Evolutionary conservation across 352 stramenopile species (phyloP).

Genomic region (Phytophthora pisi): DNA sequence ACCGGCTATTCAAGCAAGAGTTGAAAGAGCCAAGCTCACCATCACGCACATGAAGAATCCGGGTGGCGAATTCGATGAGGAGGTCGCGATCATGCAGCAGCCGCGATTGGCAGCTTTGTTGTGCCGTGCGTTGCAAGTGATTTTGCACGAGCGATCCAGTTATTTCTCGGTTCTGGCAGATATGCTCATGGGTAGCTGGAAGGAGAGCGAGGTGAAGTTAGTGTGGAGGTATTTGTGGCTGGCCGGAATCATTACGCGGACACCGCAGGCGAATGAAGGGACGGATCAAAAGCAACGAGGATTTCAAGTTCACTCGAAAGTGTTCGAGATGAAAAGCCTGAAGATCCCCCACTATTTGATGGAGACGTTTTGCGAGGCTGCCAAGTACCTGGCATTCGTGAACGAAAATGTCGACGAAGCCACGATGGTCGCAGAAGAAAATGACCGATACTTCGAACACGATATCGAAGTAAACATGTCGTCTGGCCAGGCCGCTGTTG

Average conservation of each 20-base stretch:
- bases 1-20: slow-evolving; percentile 63
- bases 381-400: slow-evolving; percentile 74
- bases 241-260: slow-evolving; percentile 72
- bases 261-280: slow-evolving; percentile 43
- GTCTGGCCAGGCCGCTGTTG: slow-evolving; percentile 52
- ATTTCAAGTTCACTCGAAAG: slow-evolving; percentile 73
- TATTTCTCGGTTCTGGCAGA: slow-evolving; percentile 80
- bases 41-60: slow-evolving; percentile 80
- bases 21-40: slow-evolving; percentile 62
- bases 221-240: slow-evolving; percentile 88
- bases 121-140: slow-evolving; percentile 77
- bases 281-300: slow-evolving; percentile 72
- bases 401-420: slow-evolving; percentile 76
- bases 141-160: slow-evolving; percentile 73
- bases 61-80: slow-evolving; percentile 71
- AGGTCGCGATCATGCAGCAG: slow-evolving; percentile 56
- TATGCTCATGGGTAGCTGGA: slow-evolving; percentile 76
- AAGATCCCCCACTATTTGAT: slow-evolving; percentile 70
- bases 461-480: slow-evolving; percentile 63
- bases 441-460: slow-evolving; percentile 57
- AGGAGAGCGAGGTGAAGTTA: slow-evolving; percentile 76
- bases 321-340: slow-evolving; percentile 76
- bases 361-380: slow-evolving; percentile 71
- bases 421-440: slow-evolving; percentile 40
- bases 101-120: slow-evolving; percentile 70